These are phyloP conservation scores for Euphorbia corollata DNA, from an alignment of 441 rosid genomes.

Conservation along the genomic window DNA sequence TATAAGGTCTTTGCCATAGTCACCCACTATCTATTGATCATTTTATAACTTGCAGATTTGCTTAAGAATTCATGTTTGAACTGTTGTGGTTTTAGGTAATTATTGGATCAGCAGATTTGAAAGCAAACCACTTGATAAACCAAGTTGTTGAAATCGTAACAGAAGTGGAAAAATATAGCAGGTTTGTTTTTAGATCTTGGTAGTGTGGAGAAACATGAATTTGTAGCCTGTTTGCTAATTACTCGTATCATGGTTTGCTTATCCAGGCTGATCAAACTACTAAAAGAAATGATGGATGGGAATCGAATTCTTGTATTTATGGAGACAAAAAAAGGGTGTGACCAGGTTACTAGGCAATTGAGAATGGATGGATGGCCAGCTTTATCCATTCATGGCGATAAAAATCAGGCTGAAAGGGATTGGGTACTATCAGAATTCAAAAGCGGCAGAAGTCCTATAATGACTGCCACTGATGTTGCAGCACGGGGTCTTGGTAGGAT, in stretches of 20 bases:
- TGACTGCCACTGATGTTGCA: constrained; percentile 99
- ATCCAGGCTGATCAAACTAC: constrained; percentile 66
- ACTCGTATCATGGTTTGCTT: constrained; percentile 8
- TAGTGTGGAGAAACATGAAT: constrained; percentile 1
- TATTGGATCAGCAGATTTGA: constrained; percentile 74
- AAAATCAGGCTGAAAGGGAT: constrained; percentile 89
- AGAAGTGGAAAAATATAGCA: constrained; percentile 73
- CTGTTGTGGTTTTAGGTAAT: constrained; percentile 53
- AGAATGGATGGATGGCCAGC: constrained; percentile 99
- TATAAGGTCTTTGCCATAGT: constrained; percentile 50
- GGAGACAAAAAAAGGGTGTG: constrained; percentile 95
- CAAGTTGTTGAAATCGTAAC: constrained; percentile 83
- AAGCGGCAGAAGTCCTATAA: constrained; percentile 87
- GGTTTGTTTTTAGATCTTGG: constrained; percentile 42
- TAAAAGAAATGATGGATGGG: constrained; percentile 81
- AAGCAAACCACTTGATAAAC: constrained; percentile 89
- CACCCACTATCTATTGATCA: not conserved
- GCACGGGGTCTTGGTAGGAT: constrained; percentile 99
- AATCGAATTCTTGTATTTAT: constrained; percentile 76
- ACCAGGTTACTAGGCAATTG: constrained; percentile 84
- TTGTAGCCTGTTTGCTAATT: constrained; percentile 1
- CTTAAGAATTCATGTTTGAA: constrained; percentile 13
- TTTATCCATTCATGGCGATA: constrained; percentile 94
- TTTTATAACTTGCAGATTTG: constrained; percentile 5
- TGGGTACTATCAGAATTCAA: constrained; percentile 94